Evolutionary conservation across 441 rosid species (phyloP).

Genomic region (Jatropha podagrica): DNA sequence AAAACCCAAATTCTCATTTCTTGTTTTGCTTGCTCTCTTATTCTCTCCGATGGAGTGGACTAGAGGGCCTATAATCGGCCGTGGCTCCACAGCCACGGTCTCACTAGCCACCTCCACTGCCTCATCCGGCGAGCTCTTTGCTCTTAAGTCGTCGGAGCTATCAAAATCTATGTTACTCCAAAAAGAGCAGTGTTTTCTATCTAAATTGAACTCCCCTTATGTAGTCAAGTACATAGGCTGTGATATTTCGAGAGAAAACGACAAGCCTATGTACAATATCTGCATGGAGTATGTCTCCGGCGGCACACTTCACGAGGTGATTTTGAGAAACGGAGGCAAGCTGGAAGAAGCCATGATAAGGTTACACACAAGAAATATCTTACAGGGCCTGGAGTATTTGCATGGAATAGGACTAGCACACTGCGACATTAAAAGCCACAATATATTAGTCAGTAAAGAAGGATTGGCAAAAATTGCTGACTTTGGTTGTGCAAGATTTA

Average conservation of each 20-base stretch:
- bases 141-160: slow-evolving; percentile 66
- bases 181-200: slow-evolving; percentile 52
- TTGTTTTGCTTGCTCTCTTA: slow-evolving; percentile 7
- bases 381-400: slow-evolving; percentile 59
- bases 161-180: slow-evolving; percentile 54
- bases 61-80: slow-evolving; percentile 80
- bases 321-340: slow-evolving; percentile 52
- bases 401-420: slow-evolving; percentile 64
- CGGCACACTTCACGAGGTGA: slow-evolving; percentile 63
- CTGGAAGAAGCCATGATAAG: slow-evolving; percentile 53
- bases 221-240: slow-evolving; percentile 63
- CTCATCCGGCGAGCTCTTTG: slow-evolving; percentile 52
- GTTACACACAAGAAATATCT: slow-evolving; percentile 41
- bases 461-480: slow-evolving; percentile 60
- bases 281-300: slow-evolving; percentile 62
- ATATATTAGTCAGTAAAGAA: slow-evolving; percentile 43
- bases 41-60: slow-evolving; percentile 58
- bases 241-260: slow-evolving; percentile 39
- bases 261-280: slow-evolving; percentile 48
- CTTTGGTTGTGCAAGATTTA: slow-evolving; percentile 65
- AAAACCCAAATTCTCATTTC: slow-evolving; percentile 6
- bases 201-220: slow-evolving; percentile 56
- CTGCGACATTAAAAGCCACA: slow-evolving; percentile 68
- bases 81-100: slow-evolving; percentile 84
- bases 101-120: slow-evolving; percentile 51